Evolutionary conservation across 2,329 filamentous ascomycete genomes (phyloP), one percentile per base, ranked within the genome.

Genomic region (Clonostachys rosea): DNA sequence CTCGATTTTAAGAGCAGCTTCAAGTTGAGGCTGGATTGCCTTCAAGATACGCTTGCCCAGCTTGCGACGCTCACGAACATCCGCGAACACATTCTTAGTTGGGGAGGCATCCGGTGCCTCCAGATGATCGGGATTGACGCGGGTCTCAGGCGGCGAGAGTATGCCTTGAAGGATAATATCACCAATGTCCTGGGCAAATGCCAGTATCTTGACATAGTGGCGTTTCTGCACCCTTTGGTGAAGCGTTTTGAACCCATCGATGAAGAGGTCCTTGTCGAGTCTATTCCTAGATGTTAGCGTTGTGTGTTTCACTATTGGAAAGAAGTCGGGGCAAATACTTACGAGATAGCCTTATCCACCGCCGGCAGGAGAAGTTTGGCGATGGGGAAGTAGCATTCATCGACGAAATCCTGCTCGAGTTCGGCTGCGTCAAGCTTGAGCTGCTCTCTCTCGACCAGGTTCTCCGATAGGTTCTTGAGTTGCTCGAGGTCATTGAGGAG

Each of bases 371-470:
- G 76, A 44, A 95, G 70, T 56, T 84, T 84, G 47, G 85, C 79
- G 13, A 96, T 81, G 1, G 94, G 94, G 55, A 97, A 96, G 68
- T 97, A 99, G 56, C 95, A 86, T 35, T 82, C 86, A 62, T 97
- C 87, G 33, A 97, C 81, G 59, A 96, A 85, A 50, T 85, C 83
- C 55, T 83, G 83, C 57, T 97, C 80, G 44, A 91, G 73, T 60
- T 89, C 81, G 13, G 84, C 84, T 48, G 89, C 85, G 50, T 89
- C 81, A 18, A 95, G 73, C 65, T 95, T 95, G 54, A 83, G 71
- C 43, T 75, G 73, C 65, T 97, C 94, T 45, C 91, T 82, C 62
- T 86, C 74, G 53, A 89, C 89, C 36, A 94, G 72, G 46, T 83
- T 75, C 20, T 84, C 76, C 34, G 87, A 85, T 11, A 97, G 71